Evolutionary conservation across 441 rosid genomes (phyloP), one percentile per base, ranked within the genome.

Genomic region (Euphorbia celastroides): DNA sequence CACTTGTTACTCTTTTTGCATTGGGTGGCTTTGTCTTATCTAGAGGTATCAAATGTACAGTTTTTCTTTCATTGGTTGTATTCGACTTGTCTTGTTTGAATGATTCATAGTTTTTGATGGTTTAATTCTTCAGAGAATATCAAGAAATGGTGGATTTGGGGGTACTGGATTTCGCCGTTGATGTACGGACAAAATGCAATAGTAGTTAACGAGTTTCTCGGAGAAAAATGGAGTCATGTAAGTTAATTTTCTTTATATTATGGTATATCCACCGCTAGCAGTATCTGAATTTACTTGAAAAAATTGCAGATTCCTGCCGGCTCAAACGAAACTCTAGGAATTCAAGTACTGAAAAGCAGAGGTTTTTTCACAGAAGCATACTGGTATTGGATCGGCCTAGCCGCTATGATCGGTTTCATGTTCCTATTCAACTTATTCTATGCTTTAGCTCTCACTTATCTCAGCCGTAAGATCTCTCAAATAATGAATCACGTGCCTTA

Each of bases 141-240:
- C 14, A 87, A 85, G 79, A 79, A 79, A 66, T 90, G 97, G 97
- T 86, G 90, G 95, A 73, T 75, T 62, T 90, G 95, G 97, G 95
- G 81, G 66, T 90, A 76, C 74, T 90, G 95, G 95, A 52, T 68
- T 64, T 90, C 97, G 2, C 97, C 95, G 16, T 36, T 90, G 60
- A 90, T 90, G 97, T 90, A 90, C 32, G 92, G 78, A 36, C 97
- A 90, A 72, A 86, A 85, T 44, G 97, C 92, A 0, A 72, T 90
- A 2, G 71, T 79, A n/a, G 87, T 81, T 60, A 91, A 91, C 30
- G 97, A 89, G 73, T 91, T 85, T 74, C 88, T 91, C 2, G 93
- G 96, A 30, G 62, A 82, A 36, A 81, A 83, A 56, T 91, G 97
- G 97, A 78, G 75, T 25, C 87, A 66, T 64, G 97, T 90, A 82